Evolutionary conservation across 768 basidiomycete genomes (phyloP), one percentile per base, ranked within the genome.

Genomic region (Naganishia vishniacii): DNA sequence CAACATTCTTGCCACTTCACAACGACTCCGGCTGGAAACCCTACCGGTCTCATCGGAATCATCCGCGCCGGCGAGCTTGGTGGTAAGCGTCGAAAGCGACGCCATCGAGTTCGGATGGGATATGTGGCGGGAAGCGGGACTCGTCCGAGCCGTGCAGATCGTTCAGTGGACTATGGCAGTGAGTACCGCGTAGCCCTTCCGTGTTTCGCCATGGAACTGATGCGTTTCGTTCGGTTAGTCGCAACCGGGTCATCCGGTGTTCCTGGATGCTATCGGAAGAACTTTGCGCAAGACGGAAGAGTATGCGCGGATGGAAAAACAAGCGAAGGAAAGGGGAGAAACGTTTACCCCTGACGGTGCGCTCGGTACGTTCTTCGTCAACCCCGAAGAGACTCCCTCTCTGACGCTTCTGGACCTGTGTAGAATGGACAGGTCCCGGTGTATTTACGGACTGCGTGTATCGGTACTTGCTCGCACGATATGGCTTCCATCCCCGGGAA

Each of bases 81-180:
- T 73, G 15, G 60, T 73, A 48, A 68, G 67, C 42, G 68, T 73
- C 4, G 72, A 73, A 59, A 67, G 65, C 44, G 72, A 73, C 56
- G 70, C 72, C 4, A 69, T 73, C 25, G 70, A 69, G 29, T 71
- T 71, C 44, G 69, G 70, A 15, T 70, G 68, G 71, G 29, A 48
- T 16, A 68, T 70, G 45, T 72, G 71, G 71, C 48, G 71, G 9
- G 68, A 72, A 18, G 49, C 67, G 11, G 71, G 71, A 2, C 59
- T 72, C 4, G 61, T 59, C 15, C 59, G 71, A 40, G 70, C 69
- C 1, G 65, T 69, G 3, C 71, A 72, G 49, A 70, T 72, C 37
- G 68, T 68, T 1, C 71, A 72, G 49, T 72, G 71, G 71, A 72
- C 71, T 9, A 67, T 72, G 18, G 67, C 69, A 69, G 69, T 67